Evolutionary conservation across 139 green algal genomes (phyloP).

Genomic region (Spirogloea muscicola): DNA sequence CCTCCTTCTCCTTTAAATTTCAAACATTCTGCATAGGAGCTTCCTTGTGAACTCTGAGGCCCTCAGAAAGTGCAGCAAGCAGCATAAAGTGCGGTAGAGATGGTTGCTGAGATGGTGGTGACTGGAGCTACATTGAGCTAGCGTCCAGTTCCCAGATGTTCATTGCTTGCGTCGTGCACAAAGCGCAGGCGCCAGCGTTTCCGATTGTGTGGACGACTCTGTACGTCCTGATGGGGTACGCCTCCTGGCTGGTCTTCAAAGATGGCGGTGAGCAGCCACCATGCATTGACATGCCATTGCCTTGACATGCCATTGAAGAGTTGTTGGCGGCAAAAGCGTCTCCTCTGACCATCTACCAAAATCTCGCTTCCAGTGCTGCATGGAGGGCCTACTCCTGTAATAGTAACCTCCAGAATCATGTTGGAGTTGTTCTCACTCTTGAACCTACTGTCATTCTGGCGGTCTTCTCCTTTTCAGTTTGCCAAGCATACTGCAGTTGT

Average conservation of each 20-base stretch:
- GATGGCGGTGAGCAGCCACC: constrained; percentile 39
- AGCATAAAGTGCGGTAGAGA: neutral
- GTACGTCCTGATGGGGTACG: constrained; percentile 41
- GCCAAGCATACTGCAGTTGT: no score
- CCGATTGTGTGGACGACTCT: constrained; percentile 40
- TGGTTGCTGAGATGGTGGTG: neutral
- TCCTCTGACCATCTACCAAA: neutral
- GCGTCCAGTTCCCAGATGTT: neutral
- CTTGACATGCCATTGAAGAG: no score
- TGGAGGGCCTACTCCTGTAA: no score
- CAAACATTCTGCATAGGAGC: neutral
- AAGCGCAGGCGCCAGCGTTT: constrained; percentile 32
- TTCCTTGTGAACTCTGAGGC: neutral
- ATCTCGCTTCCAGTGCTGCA: no score
- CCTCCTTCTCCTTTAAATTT: no score
- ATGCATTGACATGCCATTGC: neutral
- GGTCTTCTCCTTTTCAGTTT: no score
- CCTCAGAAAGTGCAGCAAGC: neutral
- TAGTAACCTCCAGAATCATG: no score
- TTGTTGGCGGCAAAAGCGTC: neutral
- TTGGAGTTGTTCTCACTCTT: no score
- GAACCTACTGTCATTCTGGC: no score
- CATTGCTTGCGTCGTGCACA: neutral
- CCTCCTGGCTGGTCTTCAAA: constrained; percentile 38
- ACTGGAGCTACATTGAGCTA: neutral